phyloP scores from a whole-genome alignment of 208 protist species.

The Leptomonas seymouri region DNA sequence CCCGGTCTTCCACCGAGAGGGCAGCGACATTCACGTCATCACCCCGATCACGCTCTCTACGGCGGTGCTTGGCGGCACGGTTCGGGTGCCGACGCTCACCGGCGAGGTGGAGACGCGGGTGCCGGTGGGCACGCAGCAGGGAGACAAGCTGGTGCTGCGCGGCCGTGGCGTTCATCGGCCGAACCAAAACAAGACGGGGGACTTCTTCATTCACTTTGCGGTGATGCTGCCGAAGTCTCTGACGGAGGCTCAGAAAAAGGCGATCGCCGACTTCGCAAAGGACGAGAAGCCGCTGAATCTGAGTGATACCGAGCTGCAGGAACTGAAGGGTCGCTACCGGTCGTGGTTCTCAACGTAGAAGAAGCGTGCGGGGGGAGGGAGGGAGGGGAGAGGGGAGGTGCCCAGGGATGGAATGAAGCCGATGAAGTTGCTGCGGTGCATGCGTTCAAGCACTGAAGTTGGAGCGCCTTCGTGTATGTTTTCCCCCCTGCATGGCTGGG shows the following conservation, averaged over 20 bases:
- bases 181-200: constrained; percentile 83
- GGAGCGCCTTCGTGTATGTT: no score
- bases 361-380: no score
- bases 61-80: constrained; percentile 79
- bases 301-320: constrained; percentile 76
- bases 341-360: constrained; percentile 74
- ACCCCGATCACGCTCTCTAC: constrained; percentile 76
- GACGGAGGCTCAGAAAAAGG: constrained; percentile 75
- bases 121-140: constrained; percentile 86
- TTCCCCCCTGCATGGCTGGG: no score
- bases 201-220: constrained; percentile 92
- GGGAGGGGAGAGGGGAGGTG: no score
- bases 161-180: constrained; percentile 84
- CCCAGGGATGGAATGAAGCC: no score
- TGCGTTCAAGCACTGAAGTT: no score
- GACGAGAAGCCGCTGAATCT: constrained; percentile 83
- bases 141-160: constrained; percentile 87
- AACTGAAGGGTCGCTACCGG: constrained; percentile 81
- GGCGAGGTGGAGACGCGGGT: constrained; percentile 88
- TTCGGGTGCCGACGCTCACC: constrained; percentile 80
- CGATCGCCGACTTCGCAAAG: constrained; percentile 85
- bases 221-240: constrained; percentile 84
- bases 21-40: constrained; percentile 86
- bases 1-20: constrained; percentile 87
- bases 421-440: no score